Percentiles rank a stretch among this genome's conserved stretches.
These are phyloP conservation scores for Fusarium piperis DNA, from an alignment of 2,329 filamentous ascomycete genomes.

Conservation along the genomic window DNA sequence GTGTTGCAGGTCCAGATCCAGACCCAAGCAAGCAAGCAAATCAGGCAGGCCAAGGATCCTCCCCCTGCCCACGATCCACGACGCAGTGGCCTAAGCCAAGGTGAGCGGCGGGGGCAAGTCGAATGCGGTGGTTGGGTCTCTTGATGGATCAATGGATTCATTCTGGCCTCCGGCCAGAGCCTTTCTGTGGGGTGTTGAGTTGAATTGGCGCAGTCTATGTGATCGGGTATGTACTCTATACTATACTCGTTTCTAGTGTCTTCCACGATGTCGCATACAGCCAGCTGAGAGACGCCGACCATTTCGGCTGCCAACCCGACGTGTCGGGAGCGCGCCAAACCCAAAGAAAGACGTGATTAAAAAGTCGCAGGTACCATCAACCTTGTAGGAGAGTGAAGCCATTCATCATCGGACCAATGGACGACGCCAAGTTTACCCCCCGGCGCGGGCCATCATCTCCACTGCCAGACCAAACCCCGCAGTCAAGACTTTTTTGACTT, in stretches of 20 bases:
- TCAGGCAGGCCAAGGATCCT: neutral
- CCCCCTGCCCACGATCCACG: slow-evolving; percentile 33
- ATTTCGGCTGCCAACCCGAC: neutral
- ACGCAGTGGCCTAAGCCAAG: slow-evolving; percentile 12
- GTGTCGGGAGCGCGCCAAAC: neutral
- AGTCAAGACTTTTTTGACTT: slow-evolving; percentile 29
- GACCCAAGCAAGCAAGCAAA: neutral
- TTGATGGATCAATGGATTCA: slow-evolving; percentile 24
- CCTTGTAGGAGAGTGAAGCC: slow-evolving; percentile 4
- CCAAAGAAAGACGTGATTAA: slow-evolving; percentile 1
- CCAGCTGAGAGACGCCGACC: neutral
- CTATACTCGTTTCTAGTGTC: neutral
- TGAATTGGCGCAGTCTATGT: neutral
- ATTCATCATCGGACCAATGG: slow-evolving; percentile 39
- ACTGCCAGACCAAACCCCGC: slow-evolving; percentile 34
- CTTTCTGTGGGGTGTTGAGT: neutral
- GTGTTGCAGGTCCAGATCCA: slow-evolving; percentile 8
- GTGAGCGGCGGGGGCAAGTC: neutral
- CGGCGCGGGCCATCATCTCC: slow-evolving; percentile 25
- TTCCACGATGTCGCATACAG: neutral
- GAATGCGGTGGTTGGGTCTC: slow-evolving; percentile 17
- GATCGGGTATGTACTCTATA: neutral
- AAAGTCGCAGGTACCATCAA: slow-evolving; percentile 24
- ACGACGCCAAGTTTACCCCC: slow-evolving; percentile 29
- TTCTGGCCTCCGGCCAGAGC: slow-evolving; percentile 14